Evolutionary conservation across 331 rosid species (phyloP), one percentile per base, ranked within the genome.

Genomic region (Erythrophleum ivorense): DNA sequence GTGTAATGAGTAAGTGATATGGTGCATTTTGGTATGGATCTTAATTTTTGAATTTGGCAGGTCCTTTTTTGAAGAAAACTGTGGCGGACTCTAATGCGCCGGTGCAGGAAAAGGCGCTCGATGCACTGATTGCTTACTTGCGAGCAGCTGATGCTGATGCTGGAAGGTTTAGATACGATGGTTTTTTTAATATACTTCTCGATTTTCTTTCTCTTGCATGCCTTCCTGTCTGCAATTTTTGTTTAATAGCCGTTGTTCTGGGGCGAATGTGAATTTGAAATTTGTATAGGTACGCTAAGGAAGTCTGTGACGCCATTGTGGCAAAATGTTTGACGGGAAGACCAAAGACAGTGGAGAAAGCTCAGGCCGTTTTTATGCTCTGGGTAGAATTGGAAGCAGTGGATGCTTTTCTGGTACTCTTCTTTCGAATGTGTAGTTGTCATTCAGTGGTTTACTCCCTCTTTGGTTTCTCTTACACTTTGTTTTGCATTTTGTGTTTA

Each of bases 341-440:
- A 88, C 95, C 99, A 0, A 95, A 95, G 91, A 95, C 99, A 3
- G 99, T 95, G 85, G 99, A 95, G 90, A 95, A 95, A 82, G 97
- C 99, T 78, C 99, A 94, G 88, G 92, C 97, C 65, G 90, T 81
- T 18, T 96, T 96, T 80, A 85, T 94, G 97, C 92, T 96, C 10
- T 96, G 99, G 99, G 85, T 96, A 40, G 99, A 96, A 85, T 87
- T 96, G 88, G 99, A 96, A 79, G 99, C 99, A 5, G 98, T 86
- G 60, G 99, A 96, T 69, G 92, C 92, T 50, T 96, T 92, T 82
- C 90, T 96, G 98, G 99, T 94, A 89, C 31, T 76, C 31, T 72
- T 86, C 64, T 76, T 68, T 78, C 16, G 9, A n/a, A 33, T 70
- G 36, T 54, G 43, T 45, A 24, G 40, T 84, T 71, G 71, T 73